Evolutionary conservation across 2,329 filamentous ascomycete genomes (phyloP), one percentile per base, ranked within the genome.

Genomic region (Phoma sp.): DNA sequence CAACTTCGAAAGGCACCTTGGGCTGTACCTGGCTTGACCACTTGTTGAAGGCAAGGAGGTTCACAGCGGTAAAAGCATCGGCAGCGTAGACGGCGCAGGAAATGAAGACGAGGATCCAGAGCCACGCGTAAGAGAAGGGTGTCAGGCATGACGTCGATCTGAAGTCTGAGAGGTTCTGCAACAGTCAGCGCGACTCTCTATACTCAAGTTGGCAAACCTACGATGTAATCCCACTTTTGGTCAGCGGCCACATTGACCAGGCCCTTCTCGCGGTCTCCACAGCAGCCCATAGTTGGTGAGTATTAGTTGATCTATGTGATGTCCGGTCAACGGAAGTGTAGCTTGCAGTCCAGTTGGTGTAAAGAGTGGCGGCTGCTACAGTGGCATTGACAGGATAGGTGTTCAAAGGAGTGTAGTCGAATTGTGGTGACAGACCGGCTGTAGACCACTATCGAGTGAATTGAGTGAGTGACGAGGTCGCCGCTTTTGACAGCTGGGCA

Each of bases 61-160:
- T 96, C 77, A 97, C 85, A 59, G 93, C 93, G 4, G 93, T 97
- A 73, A 97, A 98, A 58, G 88, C 92, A 77, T 98, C 94, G 72
- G 96, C 90, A 25, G 82, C 87, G 75, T 96, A 97, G 63, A 96
- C 92, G 39, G 91, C 88, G 44, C 94, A 74, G 3, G 92, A 95
- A 54, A 96, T 81, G 47, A 92, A 52, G 39, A 94, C 83, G 65
- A 92, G 89, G 55, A 95, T 82, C 84, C 88, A 95, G 46, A 98
- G 84, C 77, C 92, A 95, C 68, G 81, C 85, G 75, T 97, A 98
- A 57, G 92, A 93, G 63, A 96, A 83, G 8, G 85, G 82, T 1
- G 89, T 84, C 63, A 89, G 87, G 74, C 89, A 92, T 13, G 91
- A 94, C 27, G 84, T 87, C 2, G 90, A 88, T 73, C 89, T 92